Base-by-base conservation (phyloP, 345 rosid species). In the Populus alba region DNA sequence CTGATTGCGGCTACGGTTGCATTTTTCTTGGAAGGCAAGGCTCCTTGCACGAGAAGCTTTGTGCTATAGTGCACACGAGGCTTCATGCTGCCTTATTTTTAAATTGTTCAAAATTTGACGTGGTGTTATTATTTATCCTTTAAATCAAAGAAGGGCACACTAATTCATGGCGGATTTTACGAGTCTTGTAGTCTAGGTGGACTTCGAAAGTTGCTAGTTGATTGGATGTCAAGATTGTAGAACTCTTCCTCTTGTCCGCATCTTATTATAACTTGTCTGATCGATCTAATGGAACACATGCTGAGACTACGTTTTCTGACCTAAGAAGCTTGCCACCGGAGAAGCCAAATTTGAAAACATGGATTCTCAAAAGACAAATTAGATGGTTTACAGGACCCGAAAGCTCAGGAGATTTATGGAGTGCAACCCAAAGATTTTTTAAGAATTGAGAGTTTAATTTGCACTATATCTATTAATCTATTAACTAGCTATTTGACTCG, bases 61-160 rank as follows among this genome's bases (percentile, higher is more conserved):
- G 57, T 35, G 57, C 77, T 66, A 1, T 37, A 37, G 65, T 12
- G 77, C 65, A 59, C 39, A 8, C 59, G 65, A 75, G 78, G 31
- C 57, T 72, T 73, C 75, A 57, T 68, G 31, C 47, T 39, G 31
- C 17, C n/a, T 70, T 57, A 75, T 65, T 75, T 69, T 67, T 37
- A 33, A 66, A 45, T 75, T 66, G 29, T 72, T 59, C 75, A 66
- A 66, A 69, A 77, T 35, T 53, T 76, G 69, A 70, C 53, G 76
- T 74, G 45, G 37, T 31, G 31, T 31, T 31, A 31, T 31, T 31
- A 31, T 31, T 31, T 31, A 31, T 31, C 31, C 2, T 31, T 31
- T 31, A 31, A 31, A 65, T 78, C 65, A 77, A 39, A 65, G 81
- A 82, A 79, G 83, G 87, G 63, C 73, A 75, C 78, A 33, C 78